phyloP scores from a whole-genome alignment of 179 eudicot genomes.

The Beta lomatogona region DNA sequence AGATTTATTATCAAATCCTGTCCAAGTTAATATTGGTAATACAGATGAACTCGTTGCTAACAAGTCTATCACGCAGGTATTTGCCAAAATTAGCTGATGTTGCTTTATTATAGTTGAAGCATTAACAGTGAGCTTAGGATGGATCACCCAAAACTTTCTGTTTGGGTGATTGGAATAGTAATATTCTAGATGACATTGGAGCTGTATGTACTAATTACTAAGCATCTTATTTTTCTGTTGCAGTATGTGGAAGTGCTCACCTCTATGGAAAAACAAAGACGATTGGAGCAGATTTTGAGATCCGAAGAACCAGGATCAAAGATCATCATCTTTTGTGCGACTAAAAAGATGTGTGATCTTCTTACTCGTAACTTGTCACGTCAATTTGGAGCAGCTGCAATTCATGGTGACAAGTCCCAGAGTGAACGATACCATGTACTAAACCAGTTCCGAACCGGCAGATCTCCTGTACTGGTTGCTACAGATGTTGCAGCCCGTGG shows the following conservation, averaged over 20 bases:
- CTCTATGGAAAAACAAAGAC: constrained; percentile 76
- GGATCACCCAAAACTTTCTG: not conserved
- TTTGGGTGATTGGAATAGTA: not conserved
- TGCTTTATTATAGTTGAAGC: not conserved
- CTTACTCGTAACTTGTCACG: constrained; percentile 75
- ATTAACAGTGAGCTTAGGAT: not conserved
- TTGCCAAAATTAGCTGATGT: not conserved
- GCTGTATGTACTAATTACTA: not conserved
- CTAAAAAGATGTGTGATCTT: constrained; percentile 93
- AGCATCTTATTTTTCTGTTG: constrained; percentile 15
- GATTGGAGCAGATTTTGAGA: constrained; percentile 80
- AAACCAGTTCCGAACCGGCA: constrained; percentile 73
- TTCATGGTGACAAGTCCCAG: constrained; percentile 92
- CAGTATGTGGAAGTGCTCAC: constrained; percentile 77
- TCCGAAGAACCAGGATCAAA: constrained; percentile 94
- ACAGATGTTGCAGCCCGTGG: constrained; percentile 99
- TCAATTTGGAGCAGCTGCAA: constrained; percentile 83
- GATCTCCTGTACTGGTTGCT: constrained; percentile 84
- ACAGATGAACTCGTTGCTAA: constrained; percentile 97
- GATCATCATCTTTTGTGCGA: constrained; percentile 88
- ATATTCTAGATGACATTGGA: not conserved
- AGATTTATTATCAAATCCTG: constrained; percentile 75
- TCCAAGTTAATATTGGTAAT: constrained; percentile 94
- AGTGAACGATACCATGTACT: constrained; percentile 76
- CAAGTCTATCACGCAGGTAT: constrained; percentile 95